A percentile compares a stretch with the other conserved stretches of the same genome.
Conservation (phyloP, 768 basidiomycete species). For the Suillus bovinus region DNA sequence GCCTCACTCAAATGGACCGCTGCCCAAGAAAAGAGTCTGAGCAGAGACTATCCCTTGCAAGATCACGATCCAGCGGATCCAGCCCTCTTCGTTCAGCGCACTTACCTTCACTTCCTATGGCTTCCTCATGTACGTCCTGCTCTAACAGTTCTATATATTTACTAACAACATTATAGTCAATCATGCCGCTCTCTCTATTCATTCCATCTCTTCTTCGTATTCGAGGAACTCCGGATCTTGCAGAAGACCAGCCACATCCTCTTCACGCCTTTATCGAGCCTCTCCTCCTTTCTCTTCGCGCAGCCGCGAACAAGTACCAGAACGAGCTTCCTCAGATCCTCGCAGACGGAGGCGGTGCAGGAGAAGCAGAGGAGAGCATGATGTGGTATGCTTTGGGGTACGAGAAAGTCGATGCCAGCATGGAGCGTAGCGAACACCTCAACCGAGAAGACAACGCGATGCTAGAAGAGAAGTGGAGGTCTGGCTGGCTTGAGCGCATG, state of each 20-base stretch:
- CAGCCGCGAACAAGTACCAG: slow-evolving; percentile 60
- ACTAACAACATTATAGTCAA: slow-evolving; percentile 47
- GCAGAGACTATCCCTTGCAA: slow-evolving; percentile 55
- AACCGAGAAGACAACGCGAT: slow-evolving; percentile 24
- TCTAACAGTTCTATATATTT: slow-evolving; percentile 10
- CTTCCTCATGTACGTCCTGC: slow-evolving; percentile 59
- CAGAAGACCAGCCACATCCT: slow-evolving; percentile 43
- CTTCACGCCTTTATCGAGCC: slow-evolving; percentile 62
- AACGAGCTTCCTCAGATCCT: slow-evolving; percentile 61
- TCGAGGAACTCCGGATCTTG: slow-evolving; percentile 28
- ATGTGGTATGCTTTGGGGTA: slow-evolving; percentile 75
- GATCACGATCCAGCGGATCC: slow-evolving; percentile 44
- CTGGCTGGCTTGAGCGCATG: slow-evolving; percentile 60
- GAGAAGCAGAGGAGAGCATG: slow-evolving; percentile 67
- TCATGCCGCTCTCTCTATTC: slow-evolving; percentile 65
- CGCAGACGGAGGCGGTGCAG: slow-evolving; percentile 56
- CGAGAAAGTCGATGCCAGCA: slow-evolving; percentile 49
- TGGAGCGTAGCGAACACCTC: slow-evolving; percentile 27
- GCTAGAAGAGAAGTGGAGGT: slow-evolving; percentile 55
- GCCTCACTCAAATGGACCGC: slow-evolving; percentile 49
- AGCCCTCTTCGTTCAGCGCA: slow-evolving; percentile 60
- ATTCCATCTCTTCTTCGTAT: slow-evolving; percentile 60
- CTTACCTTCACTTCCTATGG: slow-evolving; percentile 77
- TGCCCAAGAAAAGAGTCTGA: slow-evolving; percentile 58
- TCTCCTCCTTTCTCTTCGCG: slow-evolving; percentile 58